Percentiles rank a stretch among this genome's conserved stretches.
These are phyloP conservation scores for Neoboletus magnificus DNA, from an alignment of 768 basidiomycete species.

Conservation along the genomic window DNA sequence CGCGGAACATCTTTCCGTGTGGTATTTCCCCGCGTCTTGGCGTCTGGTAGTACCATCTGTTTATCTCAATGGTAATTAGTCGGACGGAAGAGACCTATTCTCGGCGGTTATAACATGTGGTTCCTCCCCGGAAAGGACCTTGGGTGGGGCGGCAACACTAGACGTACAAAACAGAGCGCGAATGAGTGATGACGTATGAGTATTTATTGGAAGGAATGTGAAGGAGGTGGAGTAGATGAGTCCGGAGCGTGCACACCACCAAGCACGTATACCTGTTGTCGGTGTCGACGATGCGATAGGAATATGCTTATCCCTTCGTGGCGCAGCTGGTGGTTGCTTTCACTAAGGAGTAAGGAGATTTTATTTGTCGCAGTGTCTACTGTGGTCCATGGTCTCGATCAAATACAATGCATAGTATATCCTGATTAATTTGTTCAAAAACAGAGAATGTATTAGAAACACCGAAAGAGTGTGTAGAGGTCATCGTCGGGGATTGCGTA, in stretches of 20 bases:
- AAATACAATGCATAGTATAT: conserved; percentile 1
- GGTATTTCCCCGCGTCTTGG: not conserved
- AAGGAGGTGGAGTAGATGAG: no score
- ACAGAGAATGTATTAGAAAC: not conserved
- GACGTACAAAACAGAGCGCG: no score
- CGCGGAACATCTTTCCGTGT: conserved; percentile 3
- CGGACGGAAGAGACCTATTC: not conserved
- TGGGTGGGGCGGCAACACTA: no score
- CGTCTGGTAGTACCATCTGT: not conserved
- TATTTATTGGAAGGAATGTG: no score
- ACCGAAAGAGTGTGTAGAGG: not conserved
- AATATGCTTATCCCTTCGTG: not conserved
- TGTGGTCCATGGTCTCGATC: not conserved
- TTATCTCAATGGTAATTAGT: not conserved
- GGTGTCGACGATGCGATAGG: not conserved
- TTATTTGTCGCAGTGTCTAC: not conserved
- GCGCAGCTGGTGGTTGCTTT: not conserved
- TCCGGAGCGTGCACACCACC: no score
- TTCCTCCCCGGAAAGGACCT: no score
- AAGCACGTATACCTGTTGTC: not conserved
- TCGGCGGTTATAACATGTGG: not conserved
- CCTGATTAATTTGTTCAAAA: no score
- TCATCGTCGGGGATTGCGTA: not conserved
- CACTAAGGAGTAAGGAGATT: not conserved
- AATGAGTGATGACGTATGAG: no score